These are phyloP conservation scores for Samsoniella hepiali DNA, from an alignment of 2,329 filamentous ascomycete genomes.

Conservation along the genomic window DNA sequence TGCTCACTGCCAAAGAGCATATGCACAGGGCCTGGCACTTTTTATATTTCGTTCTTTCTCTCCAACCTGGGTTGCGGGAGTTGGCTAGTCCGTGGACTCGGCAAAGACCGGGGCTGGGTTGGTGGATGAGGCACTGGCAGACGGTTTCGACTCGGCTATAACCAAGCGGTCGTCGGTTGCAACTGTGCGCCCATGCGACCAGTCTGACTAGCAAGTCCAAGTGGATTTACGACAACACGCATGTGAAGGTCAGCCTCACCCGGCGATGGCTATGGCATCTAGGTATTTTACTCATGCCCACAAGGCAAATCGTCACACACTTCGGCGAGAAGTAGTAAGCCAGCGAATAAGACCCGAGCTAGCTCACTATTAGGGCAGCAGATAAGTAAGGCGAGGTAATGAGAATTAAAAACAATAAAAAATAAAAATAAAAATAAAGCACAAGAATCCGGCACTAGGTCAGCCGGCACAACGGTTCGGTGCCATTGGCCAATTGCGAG, in stretches of 20 bases:
- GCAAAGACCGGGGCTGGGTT: not conserved
- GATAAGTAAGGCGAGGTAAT: too few relatives aligned
- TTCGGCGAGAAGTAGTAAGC: too few relatives aligned
- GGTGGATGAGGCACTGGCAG: not conserved
- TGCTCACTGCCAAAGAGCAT: too few relatives aligned
- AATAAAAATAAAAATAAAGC: not conserved
- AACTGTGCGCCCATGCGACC: not conserved
- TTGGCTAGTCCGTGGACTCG: not conserved
- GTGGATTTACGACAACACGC: not conserved
- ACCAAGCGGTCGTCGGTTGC: constrained; percentile 8
- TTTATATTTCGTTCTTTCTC: not conserved
- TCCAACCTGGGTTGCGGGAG: not conserved
- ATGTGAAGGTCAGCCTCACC: not conserved
- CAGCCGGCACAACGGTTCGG: not conserved
- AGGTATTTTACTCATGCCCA: too few relatives aligned
- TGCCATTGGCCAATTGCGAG: constrained; percentile 17
- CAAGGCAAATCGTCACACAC: too few relatives aligned
- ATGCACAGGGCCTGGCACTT: too few relatives aligned
- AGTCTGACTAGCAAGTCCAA: not conserved
- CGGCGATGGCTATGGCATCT: not conserved
- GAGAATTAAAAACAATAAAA: not conserved
- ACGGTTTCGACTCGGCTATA: constrained; percentile 6
- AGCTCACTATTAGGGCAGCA: too few relatives aligned
- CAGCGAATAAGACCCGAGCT: too few relatives aligned
- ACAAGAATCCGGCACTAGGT: not conserved